Conservation (phyloP, 192 early-diverging fungal species). For the Dissophora globulifera region DNA sequence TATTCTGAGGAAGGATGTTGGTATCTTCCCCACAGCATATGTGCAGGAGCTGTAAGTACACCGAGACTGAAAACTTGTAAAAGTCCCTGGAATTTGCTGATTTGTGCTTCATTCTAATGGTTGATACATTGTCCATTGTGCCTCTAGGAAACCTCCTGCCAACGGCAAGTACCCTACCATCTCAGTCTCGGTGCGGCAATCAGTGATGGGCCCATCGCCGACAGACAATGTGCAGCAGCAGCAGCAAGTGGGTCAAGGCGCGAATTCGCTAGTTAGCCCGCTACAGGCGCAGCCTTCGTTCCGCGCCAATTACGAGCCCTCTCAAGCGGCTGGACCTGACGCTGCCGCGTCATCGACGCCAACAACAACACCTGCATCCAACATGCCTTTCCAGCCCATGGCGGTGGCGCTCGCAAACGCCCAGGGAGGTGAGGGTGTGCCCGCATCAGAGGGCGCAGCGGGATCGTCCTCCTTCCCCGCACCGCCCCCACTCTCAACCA, state of each 20-base stretch:
- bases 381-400: conserved; percentile 16
- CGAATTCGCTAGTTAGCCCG: neutral
- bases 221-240: neutral
- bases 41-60: conserved; percentile 35
- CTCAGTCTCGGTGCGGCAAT: conserved; percentile 34
- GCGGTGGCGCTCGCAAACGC: conserved; percentile 6
- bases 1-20: conserved; percentile 37
- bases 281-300: conserved; percentile 36
- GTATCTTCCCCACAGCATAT: conserved; percentile 50
- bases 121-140: neutral
- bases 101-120: too few species aligned
- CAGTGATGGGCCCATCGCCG: conserved; percentile 17
- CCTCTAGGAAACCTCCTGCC: conserved; percentile 16
- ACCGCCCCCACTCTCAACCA: conserved; percentile 21
- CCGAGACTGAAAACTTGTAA: neutral
- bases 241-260: conserved; percentile 1
- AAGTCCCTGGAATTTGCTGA: too few species aligned
- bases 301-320: conserved; percentile 39
- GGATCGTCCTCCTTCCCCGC: conserved; percentile 17
- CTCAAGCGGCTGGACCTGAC: neutral
- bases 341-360: neutral
- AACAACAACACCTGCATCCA: neutral
- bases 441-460: neutral
- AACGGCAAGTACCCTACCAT: conserved; percentile 31
- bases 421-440: neutral